These are phyloP conservation scores for Candida boidinii DNA, from an alignment of 805 yeast genomes.

Conservation along the genomic window DNA sequence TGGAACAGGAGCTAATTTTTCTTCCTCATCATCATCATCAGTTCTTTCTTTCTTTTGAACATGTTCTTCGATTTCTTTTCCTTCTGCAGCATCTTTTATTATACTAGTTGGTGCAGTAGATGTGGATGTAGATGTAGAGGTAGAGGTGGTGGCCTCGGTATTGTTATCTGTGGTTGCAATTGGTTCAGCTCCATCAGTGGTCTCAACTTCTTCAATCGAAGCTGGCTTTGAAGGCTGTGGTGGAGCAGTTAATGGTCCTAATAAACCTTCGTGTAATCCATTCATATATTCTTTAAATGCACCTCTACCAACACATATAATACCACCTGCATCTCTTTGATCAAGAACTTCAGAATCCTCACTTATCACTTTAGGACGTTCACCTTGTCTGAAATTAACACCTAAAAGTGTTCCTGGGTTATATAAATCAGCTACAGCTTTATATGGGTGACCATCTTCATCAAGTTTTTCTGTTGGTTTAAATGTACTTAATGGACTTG, in stretches of 20 bases:
- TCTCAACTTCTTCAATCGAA: not conserved
- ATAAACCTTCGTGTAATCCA: slow-evolving; percentile 90
- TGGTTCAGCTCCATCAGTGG: not conserved
- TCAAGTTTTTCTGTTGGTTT: slow-evolving; percentile 8
- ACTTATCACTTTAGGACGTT: slow-evolving; percentile 18
- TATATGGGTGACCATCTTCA: slow-evolving; percentile 18
- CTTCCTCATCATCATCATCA: slow-evolving; percentile 18
- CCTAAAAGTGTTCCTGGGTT: slow-evolving; percentile 46
- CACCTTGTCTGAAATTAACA: slow-evolving; percentile 26
- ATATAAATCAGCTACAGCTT: slow-evolving; percentile 28
- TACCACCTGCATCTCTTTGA: slow-evolving; percentile 64
- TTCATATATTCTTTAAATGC: slow-evolving; percentile 86
- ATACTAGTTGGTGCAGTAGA: no score
- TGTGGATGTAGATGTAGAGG: slow-evolving; percentile 1
- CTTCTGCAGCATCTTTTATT: slow-evolving; percentile 23
- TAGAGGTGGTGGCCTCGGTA: no score
- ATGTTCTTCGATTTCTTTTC: slow-evolving; percentile 9
- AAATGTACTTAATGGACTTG: not conserved
- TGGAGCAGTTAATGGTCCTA: slow-evolving; percentile 71
- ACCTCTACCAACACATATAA: slow-evolving; percentile 90
- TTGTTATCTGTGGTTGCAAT: no score
- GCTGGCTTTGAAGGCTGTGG: slow-evolving; percentile 4
- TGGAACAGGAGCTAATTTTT: slow-evolving; percentile 38
- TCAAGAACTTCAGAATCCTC: slow-evolving; percentile 40
- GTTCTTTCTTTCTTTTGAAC: slow-evolving; percentile 17